Evolutionary conservation across 768 basidiomycete genomes (phyloP), one percentile per base, ranked within the genome.

Genomic region (Mycena kentingensis): DNA sequence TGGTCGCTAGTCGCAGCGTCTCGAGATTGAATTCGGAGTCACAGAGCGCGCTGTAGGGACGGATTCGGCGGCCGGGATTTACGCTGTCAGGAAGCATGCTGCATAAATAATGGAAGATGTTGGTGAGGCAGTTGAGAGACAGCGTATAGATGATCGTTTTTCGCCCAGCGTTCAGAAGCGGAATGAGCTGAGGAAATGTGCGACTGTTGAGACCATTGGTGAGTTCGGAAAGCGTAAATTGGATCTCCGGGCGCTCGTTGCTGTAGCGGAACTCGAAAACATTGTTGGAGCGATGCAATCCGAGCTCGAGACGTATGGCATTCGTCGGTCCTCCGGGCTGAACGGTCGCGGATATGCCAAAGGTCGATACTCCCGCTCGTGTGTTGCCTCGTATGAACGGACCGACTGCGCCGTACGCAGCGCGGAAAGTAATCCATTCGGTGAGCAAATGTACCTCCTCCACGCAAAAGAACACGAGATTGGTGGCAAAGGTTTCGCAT

Each of bases 121-220:
- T 29, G n/a, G 26, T 21, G 3, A 52, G 25, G 15, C 39, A 27
- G 16, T 59, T 42, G 15, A 58, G 27, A 13, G 48, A 44, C 8
- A 18, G 36, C 13, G 34, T 37, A 39, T 58, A 46, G 39, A 58
- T 25, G 19, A 52, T 34, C 4, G 42, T 34, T 31, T 54, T 54
- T 19, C 41, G 52, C 3, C 57, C 34, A 2, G 52, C 29, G 36
- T 50, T 54, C 19, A 54, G 29, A 26, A 51, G 47, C 13, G 18
- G 15, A 15, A 58, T 43, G 1, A 58, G 51, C 37, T 58, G 48
- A 4, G 57, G 57, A 18, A 54, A 58, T n/a, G 16, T 7, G 22
- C 18, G 15, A 27, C 47, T 29, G 6, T 37, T 49, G 25, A 54
- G 13, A 16, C 46, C 46, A 24, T 48, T 4, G n/a, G 51, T 10